Conservation (phyloP, 2,329 filamentous ascomycete species). For the Geosmithia flava region DNA sequence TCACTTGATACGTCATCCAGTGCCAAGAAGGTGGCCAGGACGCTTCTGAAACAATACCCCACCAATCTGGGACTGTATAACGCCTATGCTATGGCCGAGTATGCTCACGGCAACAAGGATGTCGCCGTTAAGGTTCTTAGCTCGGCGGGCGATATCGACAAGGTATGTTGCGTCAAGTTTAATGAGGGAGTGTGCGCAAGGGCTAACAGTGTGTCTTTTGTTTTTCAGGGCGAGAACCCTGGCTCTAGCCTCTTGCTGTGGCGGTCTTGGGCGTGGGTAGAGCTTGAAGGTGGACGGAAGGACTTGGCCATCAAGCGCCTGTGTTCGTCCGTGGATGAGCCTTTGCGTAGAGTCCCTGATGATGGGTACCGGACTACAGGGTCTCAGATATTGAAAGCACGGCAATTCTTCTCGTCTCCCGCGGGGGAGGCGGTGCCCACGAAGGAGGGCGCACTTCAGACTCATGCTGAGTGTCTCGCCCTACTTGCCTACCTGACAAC, state of each 20-base stretch:
- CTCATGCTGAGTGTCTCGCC: conserved; percentile 48
- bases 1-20: conserved; percentile 37
- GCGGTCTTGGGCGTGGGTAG: conserved; percentile 54
- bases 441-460: conserved; percentile 32
- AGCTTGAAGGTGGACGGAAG: conserved; percentile 31
- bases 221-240: background rate
- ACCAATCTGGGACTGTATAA: conserved; percentile 61
- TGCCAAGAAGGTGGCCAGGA: conserved; percentile 60
- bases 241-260: conserved; percentile 1
- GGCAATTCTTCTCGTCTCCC: conserved; percentile 36
- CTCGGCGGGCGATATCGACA: conserved; percentile 37
- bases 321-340: conserved; percentile 22
- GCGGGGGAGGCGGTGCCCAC: conserved; percentile 32
- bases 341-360: conserved; percentile 5
- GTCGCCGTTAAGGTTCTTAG: conserved; percentile 53
- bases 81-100: conserved; percentile 65
- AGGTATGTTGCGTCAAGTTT: conserved; percentile 4
- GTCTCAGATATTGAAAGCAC: conserved; percentile 37
- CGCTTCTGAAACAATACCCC: conserved; percentile 55
- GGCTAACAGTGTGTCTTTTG: background rate
- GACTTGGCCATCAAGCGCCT: conserved; percentile 22
- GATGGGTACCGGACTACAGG: conserved; percentile 11
- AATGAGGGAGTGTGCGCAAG: background rate
- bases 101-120: conserved; percentile 38
- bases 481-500: conserved; percentile 55